Evolutionary conservation across 768 basidiomycete genomes (phyloP).

Genomic region (Amanita phalloides): DNA sequence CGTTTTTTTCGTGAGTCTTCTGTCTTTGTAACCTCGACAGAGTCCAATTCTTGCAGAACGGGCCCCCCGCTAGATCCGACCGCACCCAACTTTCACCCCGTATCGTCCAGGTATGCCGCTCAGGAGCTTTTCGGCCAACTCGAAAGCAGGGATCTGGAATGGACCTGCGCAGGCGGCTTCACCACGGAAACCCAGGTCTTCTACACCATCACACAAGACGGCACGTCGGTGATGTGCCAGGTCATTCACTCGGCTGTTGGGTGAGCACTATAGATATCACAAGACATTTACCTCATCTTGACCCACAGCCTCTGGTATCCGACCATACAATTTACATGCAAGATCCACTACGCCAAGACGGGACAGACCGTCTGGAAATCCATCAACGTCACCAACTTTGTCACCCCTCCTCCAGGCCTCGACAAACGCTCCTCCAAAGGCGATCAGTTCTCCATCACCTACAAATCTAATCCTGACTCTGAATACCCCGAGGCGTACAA

Average conservation of each 20-base stretch:
- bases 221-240: slow-evolving; percentile 69
- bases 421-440: slow-evolving; percentile 84
- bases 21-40: not conserved
- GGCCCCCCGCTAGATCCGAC: slow-evolving; percentile 46
- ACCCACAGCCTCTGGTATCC: slow-evolving; percentile 78
- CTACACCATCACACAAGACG: slow-evolving; percentile 77
- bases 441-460: slow-evolving; percentile 73
- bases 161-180: slow-evolving; percentile 78
- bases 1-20: slow-evolving; percentile 63
- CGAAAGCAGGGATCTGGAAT: slow-evolving; percentile 65
- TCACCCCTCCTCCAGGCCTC: slow-evolving; percentile 58
- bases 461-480: slow-evolving; percentile 41
- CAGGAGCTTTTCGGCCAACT: slow-evolving; percentile 68
- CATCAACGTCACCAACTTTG: slow-evolving; percentile 73
- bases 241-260: slow-evolving; percentile 85
- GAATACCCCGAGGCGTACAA: slow-evolving; percentile 69
- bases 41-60: slow-evolving; percentile 25
- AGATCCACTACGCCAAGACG: slow-evolving; percentile 71
- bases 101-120: slow-evolving; percentile 46
- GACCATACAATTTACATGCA: slow-evolving; percentile 90
- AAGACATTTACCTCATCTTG: slow-evolving; percentile 3
- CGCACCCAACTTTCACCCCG: slow-evolving; percentile 77
- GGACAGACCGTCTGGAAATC: slow-evolving; percentile 77
- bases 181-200: slow-evolving; percentile 85
- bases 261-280: slow-evolving; percentile 32